Evolutionary conservation across 2,329 filamentous ascomycete genomes (phyloP).

Genomic region (Simplicillium sp.): DNA sequence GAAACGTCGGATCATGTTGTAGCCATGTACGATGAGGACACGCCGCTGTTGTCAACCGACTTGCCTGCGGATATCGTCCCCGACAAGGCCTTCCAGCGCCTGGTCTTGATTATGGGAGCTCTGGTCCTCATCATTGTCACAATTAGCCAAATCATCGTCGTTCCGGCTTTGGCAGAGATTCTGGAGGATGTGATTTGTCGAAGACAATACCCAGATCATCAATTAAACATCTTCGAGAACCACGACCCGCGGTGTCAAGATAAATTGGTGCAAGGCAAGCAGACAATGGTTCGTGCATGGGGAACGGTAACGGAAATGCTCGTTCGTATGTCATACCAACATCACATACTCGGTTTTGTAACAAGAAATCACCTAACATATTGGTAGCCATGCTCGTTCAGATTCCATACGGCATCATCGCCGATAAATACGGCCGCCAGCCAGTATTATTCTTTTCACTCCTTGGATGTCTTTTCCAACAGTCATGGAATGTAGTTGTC

Average conservation of each 20-base stretch:
- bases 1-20: no score
- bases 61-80: conserved; percentile 11
- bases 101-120: conserved; percentile 22
- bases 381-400: conserved; percentile 27
- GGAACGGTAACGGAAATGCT: conserved; percentile 32
- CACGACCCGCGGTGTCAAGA: conserved; percentile 38
- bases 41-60: conserved; percentile 9
- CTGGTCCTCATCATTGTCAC: conserved; percentile 32
- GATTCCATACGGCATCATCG: conserved; percentile 36
- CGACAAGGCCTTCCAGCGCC: conserved; percentile 15
- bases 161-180: conserved; percentile 35
- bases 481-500: conserved; percentile 18
- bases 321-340: conserved; percentile 25
- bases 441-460: conserved; percentile 28
- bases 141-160: conserved; percentile 26
- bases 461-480: conserved; percentile 18
- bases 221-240: conserved; percentile 16
- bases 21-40: conserved; percentile 3
- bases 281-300: conserved; percentile 43
- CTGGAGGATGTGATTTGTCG: conserved; percentile 46
- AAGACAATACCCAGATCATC: conserved; percentile 30
- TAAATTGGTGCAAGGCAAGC: conserved; percentile 35
- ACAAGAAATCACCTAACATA: neutral
- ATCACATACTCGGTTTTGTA: neutral
- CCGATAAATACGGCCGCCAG: conserved; percentile 34